phyloP scores from a whole-genome alignment of 495 filamentous ascomycete genomes.

The Thermothielavioides terrestris region DNA sequence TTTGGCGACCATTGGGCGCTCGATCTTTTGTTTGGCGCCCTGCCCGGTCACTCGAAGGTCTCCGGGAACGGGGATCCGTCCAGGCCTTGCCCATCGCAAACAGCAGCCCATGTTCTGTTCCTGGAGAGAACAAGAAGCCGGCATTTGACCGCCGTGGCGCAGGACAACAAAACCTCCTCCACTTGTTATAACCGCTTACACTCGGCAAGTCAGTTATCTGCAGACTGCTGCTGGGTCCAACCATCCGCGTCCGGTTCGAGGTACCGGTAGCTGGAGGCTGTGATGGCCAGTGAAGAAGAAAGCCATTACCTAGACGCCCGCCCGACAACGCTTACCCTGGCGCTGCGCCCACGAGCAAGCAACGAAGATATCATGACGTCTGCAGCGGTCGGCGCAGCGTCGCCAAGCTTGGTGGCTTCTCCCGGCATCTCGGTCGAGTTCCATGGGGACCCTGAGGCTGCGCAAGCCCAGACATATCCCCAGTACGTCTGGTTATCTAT shows the following conservation, averaged over 20 bases:
- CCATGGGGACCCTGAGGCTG: constrained; percentile 17
- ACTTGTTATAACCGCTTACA: too few species aligned
- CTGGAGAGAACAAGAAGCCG: too few species aligned
- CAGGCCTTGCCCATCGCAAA: too few species aligned
- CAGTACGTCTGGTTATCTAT: constrained; percentile 25
- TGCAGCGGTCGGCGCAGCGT: constrained; percentile 7
- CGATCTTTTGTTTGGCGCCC: too few species aligned
- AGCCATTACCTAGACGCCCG: neutral
- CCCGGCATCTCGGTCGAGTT: constrained; percentile 36
- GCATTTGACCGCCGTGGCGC: too few species aligned
- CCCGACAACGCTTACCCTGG: constrained; percentile 9
- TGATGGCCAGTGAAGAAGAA: constrained; percentile 6
- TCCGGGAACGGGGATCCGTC: too few species aligned
- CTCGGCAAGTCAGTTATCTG: too few species aligned
- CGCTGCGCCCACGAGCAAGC: constrained; percentile 11
- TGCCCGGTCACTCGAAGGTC: too few species aligned
- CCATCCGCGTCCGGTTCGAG: too few species aligned
- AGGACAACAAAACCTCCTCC: too few species aligned
- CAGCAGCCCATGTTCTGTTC: too few species aligned
- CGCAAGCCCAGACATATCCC: constrained; percentile 17
- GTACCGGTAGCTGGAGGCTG: neutral
- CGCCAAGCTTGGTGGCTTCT: constrained; percentile 25
- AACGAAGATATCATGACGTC: constrained; percentile 8
- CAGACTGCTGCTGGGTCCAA: too few species aligned
- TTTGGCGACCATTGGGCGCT: neutral